A percentile compares a stretch with the other conserved stretches of the same genome.
Conservation (phyloP, 768 basidiomycete genomes). For the Suillus weaverae region DNA sequence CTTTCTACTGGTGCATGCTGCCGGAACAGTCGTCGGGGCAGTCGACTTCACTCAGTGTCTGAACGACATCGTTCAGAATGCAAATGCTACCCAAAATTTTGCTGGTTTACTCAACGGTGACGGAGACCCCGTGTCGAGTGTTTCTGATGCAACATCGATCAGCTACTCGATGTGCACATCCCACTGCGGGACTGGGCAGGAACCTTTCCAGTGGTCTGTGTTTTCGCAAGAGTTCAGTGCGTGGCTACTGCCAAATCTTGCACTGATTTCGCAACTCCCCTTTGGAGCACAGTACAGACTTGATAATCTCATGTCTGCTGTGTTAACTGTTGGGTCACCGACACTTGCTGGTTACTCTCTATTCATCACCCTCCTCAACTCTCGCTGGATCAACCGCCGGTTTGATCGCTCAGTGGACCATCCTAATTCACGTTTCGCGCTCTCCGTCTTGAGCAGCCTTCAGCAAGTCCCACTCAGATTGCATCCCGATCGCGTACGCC, state of each 20-base stretch:
- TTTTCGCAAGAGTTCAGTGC: constrained; percentile 39
- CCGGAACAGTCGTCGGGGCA: background rate
- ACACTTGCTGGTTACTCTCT: constrained; percentile 47
- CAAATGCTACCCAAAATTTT: background rate
- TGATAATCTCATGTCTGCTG: constrained; percentile 43
- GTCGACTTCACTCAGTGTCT: constrained; percentile 18
- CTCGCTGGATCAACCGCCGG: constrained; percentile 40
- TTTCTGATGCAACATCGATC: constrained; percentile 13
- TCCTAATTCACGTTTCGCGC: constrained; percentile 22
- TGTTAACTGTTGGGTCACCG: constrained; percentile 47
- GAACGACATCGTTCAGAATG: constrained; percentile 6
- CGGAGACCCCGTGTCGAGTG: background rate
- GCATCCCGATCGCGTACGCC: constrained; percentile 19
- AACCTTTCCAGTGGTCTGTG: constrained; percentile 20
- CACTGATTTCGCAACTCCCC: constrained; percentile 49
- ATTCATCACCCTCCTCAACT: constrained; percentile 42
- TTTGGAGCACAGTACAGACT: constrained; percentile 41
- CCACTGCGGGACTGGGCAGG: constrained; percentile 14
- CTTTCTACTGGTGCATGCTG: background rate
- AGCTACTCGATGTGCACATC: constrained; percentile 7
- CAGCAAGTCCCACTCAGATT: constrained; percentile 39
- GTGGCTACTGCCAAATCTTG: constrained; percentile 51
- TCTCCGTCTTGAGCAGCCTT: constrained; percentile 34
- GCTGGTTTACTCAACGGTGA: constrained; percentile 6
- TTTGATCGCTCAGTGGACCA: constrained; percentile 30